phyloP scores from a whole-genome alignment of 2,329 filamentous ascomycete genomes.

The Acrocalymma vagum region DNA sequence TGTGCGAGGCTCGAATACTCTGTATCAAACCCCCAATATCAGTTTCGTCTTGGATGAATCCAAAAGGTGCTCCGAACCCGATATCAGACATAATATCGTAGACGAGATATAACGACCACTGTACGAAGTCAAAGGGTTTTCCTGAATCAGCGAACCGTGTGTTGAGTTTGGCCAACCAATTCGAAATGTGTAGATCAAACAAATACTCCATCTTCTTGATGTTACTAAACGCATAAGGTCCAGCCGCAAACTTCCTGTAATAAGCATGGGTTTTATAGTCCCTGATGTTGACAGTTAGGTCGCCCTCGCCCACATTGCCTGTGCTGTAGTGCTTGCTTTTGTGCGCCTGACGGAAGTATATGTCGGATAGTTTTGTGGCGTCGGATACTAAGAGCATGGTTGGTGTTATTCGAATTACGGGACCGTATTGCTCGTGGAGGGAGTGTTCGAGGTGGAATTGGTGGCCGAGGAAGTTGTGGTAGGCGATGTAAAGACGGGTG shows the following conservation, averaged over 20 bases:
- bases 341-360: constrained; percentile 64
- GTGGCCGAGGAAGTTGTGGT: constrained; percentile 58
- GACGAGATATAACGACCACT: constrained; percentile 61
- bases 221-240: constrained; percentile 64
- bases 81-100: constrained; percentile 67
- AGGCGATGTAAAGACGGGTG: constrained; percentile 62
- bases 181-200: constrained; percentile 59
- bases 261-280: constrained; percentile 60
- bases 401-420: constrained; percentile 37
- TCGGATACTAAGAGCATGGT: constrained; percentile 64
- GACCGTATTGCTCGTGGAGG: constrained; percentile 59
- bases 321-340: constrained; percentile 69
- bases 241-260: constrained; percentile 63
- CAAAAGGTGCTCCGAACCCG: constrained; percentile 64
- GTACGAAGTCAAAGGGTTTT: constrained; percentile 62
- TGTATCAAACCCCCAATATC: constrained; percentile 65
- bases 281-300: constrained; percentile 67
- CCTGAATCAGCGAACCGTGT: constrained; percentile 55
- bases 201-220: constrained; percentile 68
- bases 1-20: constrained; percentile 62
- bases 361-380: constrained; percentile 62
- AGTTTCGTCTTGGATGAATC: constrained; percentile 61
- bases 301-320: constrained; percentile 64
- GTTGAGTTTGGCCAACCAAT: constrained; percentile 61
- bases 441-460: constrained; percentile 54